A percentile compares a stretch with the other conserved stretches of the same genome.
Conservation (phyloP, 129 eudicot species). For the Apium graveolens region DNA sequence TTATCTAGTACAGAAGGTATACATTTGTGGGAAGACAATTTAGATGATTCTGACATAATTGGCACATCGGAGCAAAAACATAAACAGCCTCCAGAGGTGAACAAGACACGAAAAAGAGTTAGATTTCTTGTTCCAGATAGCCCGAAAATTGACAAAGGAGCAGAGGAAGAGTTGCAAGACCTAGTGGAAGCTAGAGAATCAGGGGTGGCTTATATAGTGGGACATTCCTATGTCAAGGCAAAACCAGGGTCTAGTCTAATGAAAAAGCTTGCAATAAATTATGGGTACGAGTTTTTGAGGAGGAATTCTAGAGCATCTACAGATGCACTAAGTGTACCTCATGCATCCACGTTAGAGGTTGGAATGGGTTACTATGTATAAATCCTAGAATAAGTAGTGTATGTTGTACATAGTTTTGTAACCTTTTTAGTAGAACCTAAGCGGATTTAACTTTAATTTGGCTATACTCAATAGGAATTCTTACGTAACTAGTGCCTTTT, state of each 20-base stretch:
- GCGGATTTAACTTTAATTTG: too few species aligned
- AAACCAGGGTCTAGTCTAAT: slow-evolving; percentile 62
- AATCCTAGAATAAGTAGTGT: neutral
- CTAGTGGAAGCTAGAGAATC: slow-evolving; percentile 88
- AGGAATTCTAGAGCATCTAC: slow-evolving; percentile 56
- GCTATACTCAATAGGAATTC: too few species aligned
- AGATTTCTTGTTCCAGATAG: slow-evolving; percentile 76
- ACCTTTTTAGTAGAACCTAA: too few species aligned
- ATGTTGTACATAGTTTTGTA: too few species aligned
- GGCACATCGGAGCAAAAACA: slow-evolving; percentile 28
- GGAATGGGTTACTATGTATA: slow-evolving; percentile 86
- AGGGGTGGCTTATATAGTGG: slow-evolving; percentile 78
- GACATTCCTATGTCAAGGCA: slow-evolving; percentile 76
- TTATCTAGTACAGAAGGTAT: slow-evolving; percentile 44
- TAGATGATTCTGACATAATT: slow-evolving; percentile 9
- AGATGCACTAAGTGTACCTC: slow-evolving; percentile 55
- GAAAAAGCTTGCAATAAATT: slow-evolving; percentile 56
- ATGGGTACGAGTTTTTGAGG: slow-evolving; percentile 74
- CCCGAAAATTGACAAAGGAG: slow-evolving; percentile 38
- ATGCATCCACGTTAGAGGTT: slow-evolving; percentile 88
- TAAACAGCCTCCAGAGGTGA: neutral
- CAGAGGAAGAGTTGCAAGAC: slow-evolving; percentile 53
- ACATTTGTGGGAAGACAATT: slow-evolving; percentile 19
- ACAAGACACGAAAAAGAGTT: slow-evolving; percentile 52
- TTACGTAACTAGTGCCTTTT: too few species aligned